phyloP scores from a whole-genome alignment of 1,139 yeast genomes.

The Chernovozyma aurita region DNA sequence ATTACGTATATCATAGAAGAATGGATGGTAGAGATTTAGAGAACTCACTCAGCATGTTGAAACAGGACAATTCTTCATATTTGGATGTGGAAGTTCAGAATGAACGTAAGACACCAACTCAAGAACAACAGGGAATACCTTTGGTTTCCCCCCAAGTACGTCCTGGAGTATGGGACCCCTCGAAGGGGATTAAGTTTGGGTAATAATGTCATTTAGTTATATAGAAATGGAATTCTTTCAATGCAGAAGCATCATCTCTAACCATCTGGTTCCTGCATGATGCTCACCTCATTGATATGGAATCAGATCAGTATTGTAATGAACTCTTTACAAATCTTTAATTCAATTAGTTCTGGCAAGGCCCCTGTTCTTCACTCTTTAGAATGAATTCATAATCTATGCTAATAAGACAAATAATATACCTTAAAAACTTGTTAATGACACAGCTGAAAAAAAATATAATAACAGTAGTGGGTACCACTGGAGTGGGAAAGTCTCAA shows the following conservation, averaged over 20 bases:
- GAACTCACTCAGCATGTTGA: not conserved
- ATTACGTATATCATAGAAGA: constrained; percentile 50
- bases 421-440: constrained; percentile 20
- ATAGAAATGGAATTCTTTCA: no score
- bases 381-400: no score
- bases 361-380: no score
- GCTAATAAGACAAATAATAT: constrained; percentile 16
- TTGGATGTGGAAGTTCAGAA: not conserved
- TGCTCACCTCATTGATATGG: no score
- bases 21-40: constrained; percentile 53
- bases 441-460: constrained; percentile 35
- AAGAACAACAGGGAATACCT: no score
- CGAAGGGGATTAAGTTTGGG: constrained; percentile 27
- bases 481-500: constrained; percentile 97
- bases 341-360: no score
- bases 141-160: constrained; percentile 8
- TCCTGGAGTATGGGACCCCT: constrained; percentile 29
- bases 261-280: no score
- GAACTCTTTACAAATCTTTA: no score
- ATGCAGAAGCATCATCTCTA: no score
- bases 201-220: no score
- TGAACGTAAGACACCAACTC: not conserved
- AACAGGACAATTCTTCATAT: not conserved
- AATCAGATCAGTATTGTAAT: no score
- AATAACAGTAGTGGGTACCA: constrained; percentile 84